Percentiles rank a stretch among this genome's conserved stretches.
phyloP scores from a whole-genome alignment of 495 filamentous ascomycete genomes.

The Annulohypoxylon nitens region DNA sequence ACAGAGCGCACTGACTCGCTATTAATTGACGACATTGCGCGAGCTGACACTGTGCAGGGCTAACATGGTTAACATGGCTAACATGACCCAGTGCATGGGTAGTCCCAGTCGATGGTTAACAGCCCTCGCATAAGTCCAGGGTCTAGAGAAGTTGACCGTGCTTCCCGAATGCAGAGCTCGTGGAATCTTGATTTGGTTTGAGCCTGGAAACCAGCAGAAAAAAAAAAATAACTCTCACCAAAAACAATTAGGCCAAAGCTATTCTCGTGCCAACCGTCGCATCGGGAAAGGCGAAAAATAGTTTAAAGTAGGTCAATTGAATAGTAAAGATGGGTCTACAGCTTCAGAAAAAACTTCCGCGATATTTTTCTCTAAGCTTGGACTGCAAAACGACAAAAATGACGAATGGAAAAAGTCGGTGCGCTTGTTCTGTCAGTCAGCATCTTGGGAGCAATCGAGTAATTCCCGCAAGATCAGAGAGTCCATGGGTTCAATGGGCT shows the following conservation, averaged over 20 bases:
- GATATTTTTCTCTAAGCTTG: slow-evolving; percentile 30
- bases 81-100: slow-evolving; percentile 34
- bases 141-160: slow-evolving; percentile 38
- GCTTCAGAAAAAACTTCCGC: slow-evolving; percentile 40
- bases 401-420: slow-evolving; percentile 39
- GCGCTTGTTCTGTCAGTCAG: slow-evolving; percentile 35
- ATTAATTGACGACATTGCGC: slow-evolving; percentile 9
- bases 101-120: slow-evolving; percentile 39
- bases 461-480: slow-evolving; percentile 49
- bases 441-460: slow-evolving; percentile 44
- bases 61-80: slow-evolving; percentile 28
- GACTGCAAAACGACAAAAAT: slow-evolving; percentile 15
- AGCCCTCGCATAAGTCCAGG: slow-evolving; percentile 46
- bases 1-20: slow-evolving; percentile 41
- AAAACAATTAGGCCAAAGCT: slow-evolving; percentile 36
- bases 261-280: slow-evolving; percentile 37
- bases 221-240: slow-evolving; percentile 24
- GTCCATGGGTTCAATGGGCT: slow-evolving; percentile 39
- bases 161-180: slow-evolving; percentile 47
- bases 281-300: background rate
- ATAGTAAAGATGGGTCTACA: slow-evolving; percentile 28
- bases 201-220: slow-evolving; percentile 18
- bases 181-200: slow-evolving; percentile 48
- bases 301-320: slow-evolving; percentile 43
- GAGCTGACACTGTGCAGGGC: slow-evolving; percentile 36